Evolutionary conservation across 2,329 filamentous ascomycete species (phyloP).

Genomic region (Colletotrichum costaricense): DNA sequence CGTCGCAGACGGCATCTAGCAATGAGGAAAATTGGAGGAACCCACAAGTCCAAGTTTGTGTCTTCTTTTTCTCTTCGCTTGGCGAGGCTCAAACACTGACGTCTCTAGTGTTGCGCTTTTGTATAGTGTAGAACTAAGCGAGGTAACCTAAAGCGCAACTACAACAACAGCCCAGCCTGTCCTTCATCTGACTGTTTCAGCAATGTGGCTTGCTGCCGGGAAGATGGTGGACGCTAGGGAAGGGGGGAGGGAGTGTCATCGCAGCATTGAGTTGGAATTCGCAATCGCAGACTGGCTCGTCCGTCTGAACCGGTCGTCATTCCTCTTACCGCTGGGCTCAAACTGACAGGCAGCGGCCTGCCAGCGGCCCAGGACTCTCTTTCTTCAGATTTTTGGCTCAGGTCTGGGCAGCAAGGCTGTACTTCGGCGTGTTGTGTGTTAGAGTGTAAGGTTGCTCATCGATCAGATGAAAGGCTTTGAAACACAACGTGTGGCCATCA

Average conservation of each 20-base stretch:
- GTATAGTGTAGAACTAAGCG: background rate
- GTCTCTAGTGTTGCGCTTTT: constrained; percentile 14
- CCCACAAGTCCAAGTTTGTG: background rate
- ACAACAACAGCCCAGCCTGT: background rate
- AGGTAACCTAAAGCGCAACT: background rate
- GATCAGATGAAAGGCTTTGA: constrained; percentile 29
- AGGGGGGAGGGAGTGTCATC: background rate
- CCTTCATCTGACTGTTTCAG: constrained; percentile 30
- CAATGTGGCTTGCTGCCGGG: constrained; percentile 10
- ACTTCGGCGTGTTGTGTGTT: background rate
- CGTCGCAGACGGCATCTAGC: background rate
- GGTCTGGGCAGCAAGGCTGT: background rate
- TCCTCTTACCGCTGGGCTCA: background rate
- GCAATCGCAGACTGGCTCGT: constrained; percentile 17
- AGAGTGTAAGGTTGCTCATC: background rate
- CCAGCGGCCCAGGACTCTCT: background rate
- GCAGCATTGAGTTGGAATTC: background rate
- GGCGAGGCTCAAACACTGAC: constrained; percentile 29
- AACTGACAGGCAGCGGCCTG: background rate
- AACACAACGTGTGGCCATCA: constrained; percentile 16
- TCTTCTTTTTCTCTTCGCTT: background rate
- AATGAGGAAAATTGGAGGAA: background rate
- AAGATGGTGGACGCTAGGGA: background rate
- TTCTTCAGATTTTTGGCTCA: background rate
- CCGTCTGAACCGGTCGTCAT: constrained; percentile 26